Evolutionary conservation across 2,329 filamentous ascomycete genomes (phyloP), one percentile per base, ranked within the genome.

Genomic region (Fusarium lateritium): DNA sequence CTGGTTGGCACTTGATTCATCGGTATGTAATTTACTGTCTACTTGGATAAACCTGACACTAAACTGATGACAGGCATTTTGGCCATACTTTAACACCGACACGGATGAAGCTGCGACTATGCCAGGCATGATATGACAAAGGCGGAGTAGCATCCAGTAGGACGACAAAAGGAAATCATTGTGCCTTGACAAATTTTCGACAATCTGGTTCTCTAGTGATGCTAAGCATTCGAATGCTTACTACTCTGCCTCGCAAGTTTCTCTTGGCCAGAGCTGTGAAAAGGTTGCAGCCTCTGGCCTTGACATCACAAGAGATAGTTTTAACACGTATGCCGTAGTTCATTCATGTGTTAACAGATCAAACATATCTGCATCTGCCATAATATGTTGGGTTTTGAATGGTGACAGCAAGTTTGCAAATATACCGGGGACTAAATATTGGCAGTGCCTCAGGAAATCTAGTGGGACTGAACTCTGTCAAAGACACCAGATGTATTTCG

Each of bases 1-100:
- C 21, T 71, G 68, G 68, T 11, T 71, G 15, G 66, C 67, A 2
- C 63, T 71, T 3, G 68, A 71, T 22, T 64, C 68, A 5, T 71
- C 65, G 4, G 68, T 71, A 58, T 61, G 67, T 26, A 2, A 14
- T 13, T 31, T 17, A n/a, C 24, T n/a, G 14, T 14, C 43, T 11
- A 7, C 17, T n/a, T 11, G 5, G 4, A 9, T 4, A 19, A 5
- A 11, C 11, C 7, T 17, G n/a, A 26, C 11, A 26, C 44, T 46
- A 31, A 46, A 4, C 13, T 22, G n/a, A 8, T 36, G 21, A 15
- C n/a, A 46, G 44, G 44, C 44, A 14, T 46, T 46, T 10, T 46
- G 44, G 44, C 44, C 44, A 15, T 46, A 46, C 14, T 46, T 46
- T 13, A 26, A 46, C 17, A n/a, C 22, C 4, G 44, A 46, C n/a